A percentile compares a stretch with the other conserved stretches of the same genome.
Conservation (phyloP, 257 asterid species). For the Penstemon davidsonii region DNA sequence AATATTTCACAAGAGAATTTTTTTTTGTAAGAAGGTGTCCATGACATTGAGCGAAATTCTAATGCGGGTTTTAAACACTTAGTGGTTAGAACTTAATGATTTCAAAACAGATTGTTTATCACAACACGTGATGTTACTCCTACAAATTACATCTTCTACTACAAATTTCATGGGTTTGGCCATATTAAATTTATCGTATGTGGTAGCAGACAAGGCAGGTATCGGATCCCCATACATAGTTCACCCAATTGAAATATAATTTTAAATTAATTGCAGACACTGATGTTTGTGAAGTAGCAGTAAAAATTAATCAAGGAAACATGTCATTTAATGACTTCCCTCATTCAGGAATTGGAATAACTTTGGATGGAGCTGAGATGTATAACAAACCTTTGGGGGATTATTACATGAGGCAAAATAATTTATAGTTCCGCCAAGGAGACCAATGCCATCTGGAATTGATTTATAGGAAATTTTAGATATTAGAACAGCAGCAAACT, state of each 20-base stretch:
- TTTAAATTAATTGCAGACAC: background rate
- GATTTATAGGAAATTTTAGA: slow-evolving; percentile 33
- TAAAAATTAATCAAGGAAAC: slow-evolving; percentile 18
- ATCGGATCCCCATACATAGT: background rate
- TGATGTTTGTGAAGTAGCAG: slow-evolving; percentile 17
- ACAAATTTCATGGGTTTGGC: slow-evolving; percentile 10
- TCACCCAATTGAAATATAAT: background rate
- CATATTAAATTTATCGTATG: background rate
- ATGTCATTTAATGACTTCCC: slow-evolving; percentile 17
- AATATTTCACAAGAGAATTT: background rate
- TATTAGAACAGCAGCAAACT: slow-evolving; percentile 21
- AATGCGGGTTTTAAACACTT: background rate
- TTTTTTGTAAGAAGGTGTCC: too few relatives aligned
- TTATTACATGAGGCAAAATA: slow-evolving; percentile 71
- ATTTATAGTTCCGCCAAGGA: slow-evolving; percentile 92
- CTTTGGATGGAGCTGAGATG: slow-evolving; percentile 16
- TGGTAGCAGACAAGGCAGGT: slow-evolving; percentile 18
- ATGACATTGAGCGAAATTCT: slow-evolving; percentile 2
- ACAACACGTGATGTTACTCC: slow-evolving; percentile 10
- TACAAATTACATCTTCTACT: slow-evolving; percentile 5
- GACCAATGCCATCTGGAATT: slow-evolving; percentile 92
- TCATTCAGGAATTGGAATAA: background rate
- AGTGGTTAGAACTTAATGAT: background rate
- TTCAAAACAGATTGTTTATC: background rate
- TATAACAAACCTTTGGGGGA: slow-evolving; percentile 79